phyloP scores from a whole-genome alignment of 1,139 yeast genomes.

The Geotrichum klebahnii region DNA sequence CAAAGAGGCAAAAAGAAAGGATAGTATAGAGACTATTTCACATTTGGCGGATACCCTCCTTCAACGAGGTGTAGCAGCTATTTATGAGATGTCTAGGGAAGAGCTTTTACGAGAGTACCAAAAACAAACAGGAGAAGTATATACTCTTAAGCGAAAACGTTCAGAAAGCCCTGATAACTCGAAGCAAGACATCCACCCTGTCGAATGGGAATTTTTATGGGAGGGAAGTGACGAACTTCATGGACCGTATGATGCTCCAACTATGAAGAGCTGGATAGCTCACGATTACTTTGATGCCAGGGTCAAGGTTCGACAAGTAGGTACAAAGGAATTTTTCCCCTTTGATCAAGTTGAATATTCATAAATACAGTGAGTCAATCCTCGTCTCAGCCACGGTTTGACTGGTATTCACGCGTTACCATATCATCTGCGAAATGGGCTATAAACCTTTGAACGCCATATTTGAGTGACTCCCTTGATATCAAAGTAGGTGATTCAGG shows the following conservation, averaged over 20 bases:
- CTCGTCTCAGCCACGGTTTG: too few species aligned
- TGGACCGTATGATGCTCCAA: constrained; percentile 57
- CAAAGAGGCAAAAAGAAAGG: constrained; percentile 29
- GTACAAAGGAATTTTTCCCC: constrained; percentile 24
- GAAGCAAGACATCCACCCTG: constrained; percentile 22
- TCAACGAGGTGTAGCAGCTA: constrained; percentile 41
- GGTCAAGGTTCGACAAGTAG: constrained; percentile 46
- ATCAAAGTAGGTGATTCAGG: too few species aligned
- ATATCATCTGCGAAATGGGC: too few species aligned
- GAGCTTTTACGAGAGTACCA: constrained; percentile 54
- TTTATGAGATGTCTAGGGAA: constrained; percentile 57
- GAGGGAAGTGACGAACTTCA: constrained; percentile 47
- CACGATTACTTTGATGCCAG: constrained; percentile 51
- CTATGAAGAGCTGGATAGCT: constrained; percentile 59
- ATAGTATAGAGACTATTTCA: constrained; percentile 45
- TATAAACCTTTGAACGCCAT: too few species aligned
- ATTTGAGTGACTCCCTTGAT: too few species aligned
- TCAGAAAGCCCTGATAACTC: constrained; percentile 16
- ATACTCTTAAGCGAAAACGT: constrained; percentile 29
- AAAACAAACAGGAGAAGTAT: constrained; percentile 48
- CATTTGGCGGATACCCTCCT: constrained; percentile 49
- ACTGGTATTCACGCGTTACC: too few species aligned
- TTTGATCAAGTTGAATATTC: constrained; percentile 10
- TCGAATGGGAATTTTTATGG: constrained; percentile 63
- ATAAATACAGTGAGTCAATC: neutral